Evolutionary conservation across 306 rosid genomes (phyloP).

Genomic region (Vachellia pachyceras): DNA sequence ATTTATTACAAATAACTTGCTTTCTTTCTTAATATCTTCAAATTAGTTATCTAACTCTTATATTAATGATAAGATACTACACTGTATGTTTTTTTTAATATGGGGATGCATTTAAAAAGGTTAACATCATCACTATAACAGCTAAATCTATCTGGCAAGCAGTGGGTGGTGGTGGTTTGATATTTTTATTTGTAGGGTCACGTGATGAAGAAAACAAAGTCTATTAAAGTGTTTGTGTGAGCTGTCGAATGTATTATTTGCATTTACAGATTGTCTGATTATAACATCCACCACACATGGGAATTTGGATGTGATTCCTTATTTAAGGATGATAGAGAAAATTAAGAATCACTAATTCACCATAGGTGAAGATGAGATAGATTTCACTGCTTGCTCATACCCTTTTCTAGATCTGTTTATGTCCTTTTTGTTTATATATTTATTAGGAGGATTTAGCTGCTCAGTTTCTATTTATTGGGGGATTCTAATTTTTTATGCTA

Average conservation of each 20-base stretch:
- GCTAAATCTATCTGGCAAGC: slow-evolving; percentile 33
- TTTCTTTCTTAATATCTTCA: no score
- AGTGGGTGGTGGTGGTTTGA: neutral
- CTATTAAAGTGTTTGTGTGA: neutral
- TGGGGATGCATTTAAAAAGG: slow-evolving; percentile 18
- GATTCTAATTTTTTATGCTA: neutral
- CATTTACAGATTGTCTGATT: slow-evolving; percentile 41
- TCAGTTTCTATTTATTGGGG: neutral
- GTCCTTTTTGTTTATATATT: no score
- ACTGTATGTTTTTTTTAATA: neutral
- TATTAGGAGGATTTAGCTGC: neutral
- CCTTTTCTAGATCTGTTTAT: neutral
- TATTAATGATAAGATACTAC: no score
- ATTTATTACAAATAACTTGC: no score
- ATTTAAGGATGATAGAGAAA: neutral
- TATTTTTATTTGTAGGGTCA: neutral
- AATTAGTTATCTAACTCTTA: no score
- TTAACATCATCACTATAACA: neutral
- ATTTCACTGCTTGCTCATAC: neutral
- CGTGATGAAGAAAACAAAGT: slow-evolving; percentile 4
- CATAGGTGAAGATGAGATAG: neutral
- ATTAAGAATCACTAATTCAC: neutral
- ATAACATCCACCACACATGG: slow-evolving; percentile 10
- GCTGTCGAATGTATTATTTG: slow-evolving; percentile 35
- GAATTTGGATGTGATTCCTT: neutral